Conservation (phyloP, 2,329 filamentous ascomycete genomes). For the Colletotrichum sp. region DNA sequence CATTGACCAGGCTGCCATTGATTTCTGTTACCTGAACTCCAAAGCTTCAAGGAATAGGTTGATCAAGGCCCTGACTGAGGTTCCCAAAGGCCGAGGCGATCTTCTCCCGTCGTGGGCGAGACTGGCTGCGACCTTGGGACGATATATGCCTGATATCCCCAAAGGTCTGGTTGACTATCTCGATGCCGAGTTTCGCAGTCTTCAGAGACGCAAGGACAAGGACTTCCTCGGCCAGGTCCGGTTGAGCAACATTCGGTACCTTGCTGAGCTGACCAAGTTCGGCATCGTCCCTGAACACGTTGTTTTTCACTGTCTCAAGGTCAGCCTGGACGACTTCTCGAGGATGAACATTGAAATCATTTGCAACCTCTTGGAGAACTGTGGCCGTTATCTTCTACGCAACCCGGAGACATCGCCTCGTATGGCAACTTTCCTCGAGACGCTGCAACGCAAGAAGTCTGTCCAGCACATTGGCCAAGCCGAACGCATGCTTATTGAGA, state of each 20-base stretch:
- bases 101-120: constrained; percentile 91
- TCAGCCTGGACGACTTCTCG: constrained; percentile 96
- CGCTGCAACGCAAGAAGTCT: constrained; percentile 91
- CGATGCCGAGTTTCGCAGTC: constrained; percentile 94
- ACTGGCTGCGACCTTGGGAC: constrained; percentile 88
- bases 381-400: constrained; percentile 89
- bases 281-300: constrained; percentile 98
- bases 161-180: constrained; percentile 91
- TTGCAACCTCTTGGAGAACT: constrained; percentile 94
- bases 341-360: constrained; percentile 99
- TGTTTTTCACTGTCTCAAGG: constrained; percentile 97
- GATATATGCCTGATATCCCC: constrained; percentile 93
- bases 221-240: constrained; percentile 95
- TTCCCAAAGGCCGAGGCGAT: constrained; percentile 92
- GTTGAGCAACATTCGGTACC: constrained; percentile 93
- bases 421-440: constrained; percentile 94
- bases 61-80: constrained; percentile 90
- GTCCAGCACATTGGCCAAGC: constrained; percentile 95
- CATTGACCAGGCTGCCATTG: constrained; percentile 90
- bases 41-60: constrained; percentile 96
- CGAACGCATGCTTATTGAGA: constrained; percentile 97
- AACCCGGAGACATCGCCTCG: constrained; percentile 92
- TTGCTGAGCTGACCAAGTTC: constrained; percentile 97
- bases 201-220: constrained; percentile 96
- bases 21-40: constrained; percentile 98